Evolutionary conservation across 2,329 filamentous ascomycete species (phyloP), one percentile per base, ranked within the genome.

Genomic region (Colletotrichum magnum): DNA sequence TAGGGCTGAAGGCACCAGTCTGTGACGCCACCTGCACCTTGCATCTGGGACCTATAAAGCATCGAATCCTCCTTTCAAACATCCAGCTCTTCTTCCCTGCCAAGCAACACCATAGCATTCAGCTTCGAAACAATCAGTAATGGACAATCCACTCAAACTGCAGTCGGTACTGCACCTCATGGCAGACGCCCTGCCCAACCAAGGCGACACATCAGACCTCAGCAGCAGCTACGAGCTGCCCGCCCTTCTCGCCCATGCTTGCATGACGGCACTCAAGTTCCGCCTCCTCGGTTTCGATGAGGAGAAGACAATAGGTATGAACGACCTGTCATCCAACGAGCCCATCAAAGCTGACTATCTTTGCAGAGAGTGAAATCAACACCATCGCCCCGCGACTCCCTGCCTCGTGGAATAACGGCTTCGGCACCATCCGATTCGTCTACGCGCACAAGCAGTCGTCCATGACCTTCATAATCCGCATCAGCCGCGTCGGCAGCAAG

Each of bases 361-460:
- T 78, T 73, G 73, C 73, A 89, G 88, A 91, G 77, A 78, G 86
- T 36, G 83, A 88, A 76, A 89, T 89, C 75, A 83, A 87, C 64
- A 78, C 85, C 54, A 81, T 89, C 53, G 86, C 89, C 10, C 89
- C 88, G 9, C 86, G 90, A 39, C 86, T 98, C 2, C 93, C 94
- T 0, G 68, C 87, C 16, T 88, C 90, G 81, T 98, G 96, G 96
- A 97, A 97, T 79, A 84, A 89, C 13, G 88, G 88, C 21, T 87
- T 87, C 67, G 89, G 89, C 70, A 90, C 90, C 15, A 92, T 94
- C 77, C 89, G 92, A 64, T 98, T 98, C 80, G 89, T 94, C 72
- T 98, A 98, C 82, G 89, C 90, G 4, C 95, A 98, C 79, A 85
- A 89, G 26, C 93, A 97, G 78, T 97, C 94, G 0, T 91, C 94